Evolutionary conservation across 2,329 filamentous ascomycete species (phyloP).

Genomic region (Stachybotrys echinatus): DNA sequence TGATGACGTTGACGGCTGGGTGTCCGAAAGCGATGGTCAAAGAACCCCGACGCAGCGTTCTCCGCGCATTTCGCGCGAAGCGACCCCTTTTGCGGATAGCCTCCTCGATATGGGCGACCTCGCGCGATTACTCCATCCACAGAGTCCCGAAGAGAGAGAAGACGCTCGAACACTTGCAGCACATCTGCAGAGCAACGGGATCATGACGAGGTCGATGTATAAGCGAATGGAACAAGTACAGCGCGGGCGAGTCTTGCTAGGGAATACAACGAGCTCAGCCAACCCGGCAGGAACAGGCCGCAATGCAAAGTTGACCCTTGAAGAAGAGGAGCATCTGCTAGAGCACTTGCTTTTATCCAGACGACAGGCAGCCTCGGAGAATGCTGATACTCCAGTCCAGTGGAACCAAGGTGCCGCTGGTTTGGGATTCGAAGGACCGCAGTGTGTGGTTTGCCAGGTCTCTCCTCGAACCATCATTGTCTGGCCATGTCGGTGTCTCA

Average conservation of each 20-base stretch:
- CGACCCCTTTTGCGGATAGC: slow-evolving; percentile 55
- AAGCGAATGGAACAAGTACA: slow-evolving; percentile 62
- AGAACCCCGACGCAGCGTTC: slow-evolving; percentile 70
- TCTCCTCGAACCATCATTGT: slow-evolving; percentile 83
- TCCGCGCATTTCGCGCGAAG: slow-evolving; percentile 41
- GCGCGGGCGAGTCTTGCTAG: slow-evolving; percentile 55
- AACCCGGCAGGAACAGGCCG: slow-evolving; percentile 12
- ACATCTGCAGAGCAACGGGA: slow-evolving; percentile 64
- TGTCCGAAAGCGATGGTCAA: slow-evolving; percentile 46
- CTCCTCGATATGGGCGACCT: slow-evolving; percentile 64
- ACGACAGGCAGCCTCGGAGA: slow-evolving; percentile 22
- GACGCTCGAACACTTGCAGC: slow-evolving; percentile 78
- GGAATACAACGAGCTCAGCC: slow-evolving; percentile 16
- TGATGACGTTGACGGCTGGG: slow-evolving; percentile 43
- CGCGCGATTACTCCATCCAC: slow-evolving; percentile 76
- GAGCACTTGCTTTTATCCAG: slow-evolving; percentile 55
- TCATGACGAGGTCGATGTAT: slow-evolving; percentile 80
- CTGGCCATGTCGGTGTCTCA: slow-evolving; percentile 94
- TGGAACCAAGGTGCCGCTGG: slow-evolving; percentile 71
- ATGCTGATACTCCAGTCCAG: slow-evolving; percentile 21
- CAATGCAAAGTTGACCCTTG: slow-evolving; percentile 40
- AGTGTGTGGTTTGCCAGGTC: slow-evolving; percentile 90
- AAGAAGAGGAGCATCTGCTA: slow-evolving; percentile 56
- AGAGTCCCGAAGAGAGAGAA: slow-evolving; percentile 68
- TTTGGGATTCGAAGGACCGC: slow-evolving; percentile 66